Conservation (phyloP, 352 stramenopile genomes). For the Globisporangium splendens region DNA sequence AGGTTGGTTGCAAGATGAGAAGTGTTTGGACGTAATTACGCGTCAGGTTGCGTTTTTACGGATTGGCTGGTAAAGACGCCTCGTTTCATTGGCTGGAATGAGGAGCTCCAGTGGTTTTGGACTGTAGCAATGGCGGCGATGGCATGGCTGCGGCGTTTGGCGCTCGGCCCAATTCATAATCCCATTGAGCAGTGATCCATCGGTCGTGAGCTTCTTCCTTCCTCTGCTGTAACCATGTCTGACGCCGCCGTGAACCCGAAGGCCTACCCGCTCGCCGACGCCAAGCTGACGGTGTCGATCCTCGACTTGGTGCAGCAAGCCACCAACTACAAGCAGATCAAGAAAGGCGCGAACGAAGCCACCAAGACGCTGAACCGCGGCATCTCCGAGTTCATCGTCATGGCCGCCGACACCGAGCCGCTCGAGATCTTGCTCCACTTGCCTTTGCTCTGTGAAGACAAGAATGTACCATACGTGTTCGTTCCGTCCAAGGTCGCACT, state of each 20-base stretch:
- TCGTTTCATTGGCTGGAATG: neutral
- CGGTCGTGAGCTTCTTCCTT: slow-evolving; percentile 75
- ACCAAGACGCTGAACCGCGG: slow-evolving; percentile 99
- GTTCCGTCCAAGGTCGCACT: slow-evolving; percentile 98
- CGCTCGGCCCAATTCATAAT: slow-evolving; percentile 23
- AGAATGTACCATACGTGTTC: slow-evolving; percentile 93
- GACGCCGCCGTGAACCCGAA: slow-evolving; percentile 91
- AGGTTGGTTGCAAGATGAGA: neutral
- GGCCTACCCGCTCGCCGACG: slow-evolving; percentile 97
- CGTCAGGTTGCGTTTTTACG: slow-evolving; percentile 12
- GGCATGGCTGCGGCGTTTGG: neutral
- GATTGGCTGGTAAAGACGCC: slow-evolving; percentile 15
- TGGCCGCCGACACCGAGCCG: slow-evolving; percentile 99
- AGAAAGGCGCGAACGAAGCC: slow-evolving; percentile 99
- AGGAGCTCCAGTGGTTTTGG: slow-evolving; percentile 7
- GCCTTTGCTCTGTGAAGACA: slow-evolving; percentile 98
- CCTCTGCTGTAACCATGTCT: slow-evolving; percentile 34
- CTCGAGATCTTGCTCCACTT: slow-evolving; percentile 99
- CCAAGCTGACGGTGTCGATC: slow-evolving; percentile 98
- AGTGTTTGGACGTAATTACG: slow-evolving; percentile 2
- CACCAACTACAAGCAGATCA: slow-evolving; percentile 99
- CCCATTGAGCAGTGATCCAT: slow-evolving; percentile 81
- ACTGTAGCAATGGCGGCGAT: neutral
- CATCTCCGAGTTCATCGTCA: slow-evolving; percentile 99
- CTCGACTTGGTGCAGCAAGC: slow-evolving; percentile 99